phyloP scores from a whole-genome alignment of 495 filamentous ascomycete species.

The Schizothecium vesticola region DNA sequence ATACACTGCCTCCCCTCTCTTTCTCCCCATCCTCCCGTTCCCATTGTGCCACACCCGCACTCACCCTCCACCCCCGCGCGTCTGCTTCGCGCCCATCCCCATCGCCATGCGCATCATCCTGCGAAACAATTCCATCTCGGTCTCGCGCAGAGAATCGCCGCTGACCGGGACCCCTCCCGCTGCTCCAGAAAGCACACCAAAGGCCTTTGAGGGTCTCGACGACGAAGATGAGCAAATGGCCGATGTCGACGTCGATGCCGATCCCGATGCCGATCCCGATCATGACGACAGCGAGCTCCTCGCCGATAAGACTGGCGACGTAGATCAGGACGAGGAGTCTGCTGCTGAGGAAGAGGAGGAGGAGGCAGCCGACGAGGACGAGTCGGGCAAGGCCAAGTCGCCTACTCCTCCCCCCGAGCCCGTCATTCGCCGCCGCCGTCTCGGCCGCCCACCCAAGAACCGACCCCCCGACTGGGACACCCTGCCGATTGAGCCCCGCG shows the following conservation, averaged over 20 bases:
- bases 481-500: constrained; percentile 49
- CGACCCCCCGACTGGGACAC: constrained; percentile 69
- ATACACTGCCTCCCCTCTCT: not conserved
- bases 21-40: not conserved
- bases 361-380: constrained; percentile 34
- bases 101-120: not conserved
- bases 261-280: constrained; percentile 16
- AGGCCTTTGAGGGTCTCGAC: constrained; percentile 42
- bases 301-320: constrained; percentile 19
- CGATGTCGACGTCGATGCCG: constrained; percentile 36
- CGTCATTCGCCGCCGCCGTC: constrained; percentile 64
- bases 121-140: not conserved
- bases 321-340: constrained; percentile 36
- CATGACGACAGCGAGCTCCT: constrained; percentile 27
- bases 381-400: constrained; percentile 41
- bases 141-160: not conserved
- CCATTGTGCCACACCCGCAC: not conserved
- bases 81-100: not conserved
- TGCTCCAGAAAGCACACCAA: constrained; percentile 47
- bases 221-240: constrained; percentile 49
- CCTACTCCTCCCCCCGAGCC: constrained; percentile 54
- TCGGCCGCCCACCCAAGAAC: constrained; percentile 83
- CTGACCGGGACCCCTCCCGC: constrained; percentile 11
- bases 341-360: constrained; percentile 35
- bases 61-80: not conserved